Evolutionary conservation across 2,329 filamentous ascomycete genomes (phyloP), one percentile per base, ranked within the genome.

Genomic region (Keithomyces neogunnii): DNA sequence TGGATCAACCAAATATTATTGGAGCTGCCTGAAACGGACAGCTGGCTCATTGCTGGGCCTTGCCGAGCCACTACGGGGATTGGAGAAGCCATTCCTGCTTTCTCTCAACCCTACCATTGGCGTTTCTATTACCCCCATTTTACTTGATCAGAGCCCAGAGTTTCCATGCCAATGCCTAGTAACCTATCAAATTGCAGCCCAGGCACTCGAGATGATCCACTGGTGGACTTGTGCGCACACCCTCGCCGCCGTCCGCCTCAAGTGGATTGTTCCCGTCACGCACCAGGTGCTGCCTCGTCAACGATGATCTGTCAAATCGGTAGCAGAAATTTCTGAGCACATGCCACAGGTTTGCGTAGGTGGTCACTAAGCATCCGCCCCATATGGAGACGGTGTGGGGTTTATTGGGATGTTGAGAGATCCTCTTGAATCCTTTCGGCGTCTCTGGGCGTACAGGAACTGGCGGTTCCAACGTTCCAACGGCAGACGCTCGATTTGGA

Each of bases 101-200:
- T 67, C 60, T 1, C 57, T 56, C 55, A 50, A 53, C 50, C 40
- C 26, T 10, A 30, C 40, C 40, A 30, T 44, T 52, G 52, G 52
- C 51, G 59, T 65, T 65, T 65, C 57, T 46, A 64, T 66, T 69
- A 68, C 66, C 64, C 64, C 63, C 64, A 60, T 60, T 62, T 68
- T 69, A 69, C 67, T 62, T 68, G 62, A 68, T 69, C 13, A 39
- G n/a, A 44, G 46, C 35, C 36, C 39, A 38, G 10, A 31, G 30
- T 31, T 28, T 13, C 47, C 13, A 30, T 10, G 10, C 10, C 33
- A 36, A 40, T 40, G 10, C 32, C 7, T 5, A 13, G 5, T 9
- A 19, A 9, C 40, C 40, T 44, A 44, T 44, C 40, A 44, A 11
- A 13, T 9, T 9, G 28, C 26, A 29, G 26, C 26, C 28, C 29